Evolutionary conservation across 768 basidiomycete genomes (phyloP).

Genomic region (Mycena rebaudengoi): DNA sequence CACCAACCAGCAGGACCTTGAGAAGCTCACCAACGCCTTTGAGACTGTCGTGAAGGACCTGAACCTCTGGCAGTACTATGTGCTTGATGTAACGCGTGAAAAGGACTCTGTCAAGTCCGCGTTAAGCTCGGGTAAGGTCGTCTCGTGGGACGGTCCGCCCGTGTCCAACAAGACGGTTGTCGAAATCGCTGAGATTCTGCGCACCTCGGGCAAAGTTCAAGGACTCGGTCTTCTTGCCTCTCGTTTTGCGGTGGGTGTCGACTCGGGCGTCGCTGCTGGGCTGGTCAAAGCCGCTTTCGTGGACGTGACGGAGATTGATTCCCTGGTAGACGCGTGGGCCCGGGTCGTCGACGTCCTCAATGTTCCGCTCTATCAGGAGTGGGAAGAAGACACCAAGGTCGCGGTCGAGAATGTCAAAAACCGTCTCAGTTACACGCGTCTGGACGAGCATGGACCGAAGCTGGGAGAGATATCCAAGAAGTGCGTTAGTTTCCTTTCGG

Average conservation of each 20-base stretch:
- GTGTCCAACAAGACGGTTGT: conserved; percentile 65
- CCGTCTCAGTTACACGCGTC: conserved; percentile 79
- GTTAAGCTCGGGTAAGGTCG: conserved; percentile 55
- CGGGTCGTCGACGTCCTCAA: conserved; percentile 88
- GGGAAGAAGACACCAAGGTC: conserved; percentile 81
- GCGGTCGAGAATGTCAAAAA: conserved; percentile 81
- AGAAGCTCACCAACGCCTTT: conserved; percentile 71
- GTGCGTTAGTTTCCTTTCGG: conserved; percentile 53
- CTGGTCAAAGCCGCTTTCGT: conserved; percentile 75
- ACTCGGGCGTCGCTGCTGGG: conserved; percentile 73
- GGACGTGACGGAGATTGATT: conserved; percentile 55
- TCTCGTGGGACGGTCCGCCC: conserved; percentile 68
- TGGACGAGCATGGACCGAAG: conserved; percentile 86
- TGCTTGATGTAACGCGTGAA: conserved; percentile 78
- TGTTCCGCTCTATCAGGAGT: conserved; percentile 86
- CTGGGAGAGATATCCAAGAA: conserved; percentile 78
- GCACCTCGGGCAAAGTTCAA: conserved; percentile 59
- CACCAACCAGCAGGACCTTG: conserved; percentile 72
- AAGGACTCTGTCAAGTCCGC: conserved; percentile 63
- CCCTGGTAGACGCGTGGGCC: conserved; percentile 77
- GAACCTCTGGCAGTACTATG: conserved; percentile 94
- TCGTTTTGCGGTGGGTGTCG: conserved; percentile 73
- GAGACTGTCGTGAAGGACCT: conserved; percentile 65
- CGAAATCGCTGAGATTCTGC: conserved; percentile 73
- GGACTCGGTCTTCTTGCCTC: conserved; percentile 68